Evolutionary conservation across 768 basidiomycete species (phyloP).

Genomic region (Macrolepiota dolichaula): DNA sequence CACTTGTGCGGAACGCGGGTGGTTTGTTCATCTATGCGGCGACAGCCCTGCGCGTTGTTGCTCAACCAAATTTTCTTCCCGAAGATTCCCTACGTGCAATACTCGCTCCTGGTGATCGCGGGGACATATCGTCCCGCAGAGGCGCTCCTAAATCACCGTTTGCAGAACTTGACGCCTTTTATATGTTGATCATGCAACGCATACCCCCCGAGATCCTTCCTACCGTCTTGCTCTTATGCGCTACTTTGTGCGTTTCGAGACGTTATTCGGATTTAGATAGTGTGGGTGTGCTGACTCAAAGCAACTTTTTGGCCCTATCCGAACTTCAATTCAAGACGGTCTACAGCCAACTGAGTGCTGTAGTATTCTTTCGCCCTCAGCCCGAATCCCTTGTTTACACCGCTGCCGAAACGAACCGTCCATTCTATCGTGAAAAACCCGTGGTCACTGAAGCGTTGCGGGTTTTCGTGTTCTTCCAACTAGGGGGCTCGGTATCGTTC

Average conservation of each 20-base stretch:
- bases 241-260: background rate
- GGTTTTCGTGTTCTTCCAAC: background rate
- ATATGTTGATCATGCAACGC: background rate
- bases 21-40: background rate
- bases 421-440: background rate
- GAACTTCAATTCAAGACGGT: background rate
- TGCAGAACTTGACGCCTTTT: background rate
- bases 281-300: background rate
- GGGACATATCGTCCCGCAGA: background rate
- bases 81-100: background rate
- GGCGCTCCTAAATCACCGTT: background rate
- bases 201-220: background rate
- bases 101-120: background rate
- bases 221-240: background rate
- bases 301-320: background rate
- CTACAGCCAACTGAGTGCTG: background rate
- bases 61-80: background rate
- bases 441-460: background rate
- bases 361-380: background rate
- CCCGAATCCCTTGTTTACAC: background rate
- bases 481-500: background rate
- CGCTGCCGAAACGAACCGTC: background rate
- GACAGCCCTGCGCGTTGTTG: background rate
- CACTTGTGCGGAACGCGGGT: background rate
- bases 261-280: too few species aligned